Base-by-base conservation (phyloP, 805 yeast species). In the Peterozyma toletana region DNA sequence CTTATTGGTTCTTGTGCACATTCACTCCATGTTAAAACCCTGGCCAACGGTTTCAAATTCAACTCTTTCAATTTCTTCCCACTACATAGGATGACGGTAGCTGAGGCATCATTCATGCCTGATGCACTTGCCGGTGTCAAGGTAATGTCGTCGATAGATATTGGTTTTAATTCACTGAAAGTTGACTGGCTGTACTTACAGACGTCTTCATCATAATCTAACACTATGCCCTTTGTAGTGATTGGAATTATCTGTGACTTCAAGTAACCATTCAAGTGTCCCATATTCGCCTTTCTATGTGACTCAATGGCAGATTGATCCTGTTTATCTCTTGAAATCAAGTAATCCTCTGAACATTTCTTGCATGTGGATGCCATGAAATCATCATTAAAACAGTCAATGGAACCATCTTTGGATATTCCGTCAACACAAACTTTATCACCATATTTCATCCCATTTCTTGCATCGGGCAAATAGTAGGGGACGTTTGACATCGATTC, bases 281-380 rank as follows among this genome's bases (percentile, higher is more conserved):
- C 96, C 50, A 67, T 68, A 60, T 78, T 86, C 15, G 99, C 96
- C 64, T 86, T 87, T 58, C 76, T 78, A 70, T 93, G 93, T 16
- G 96, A 86, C 48, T 60, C 68, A 53, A 89, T 72, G 48, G 97
- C 98, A 62, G 76, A 91, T 44, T 80, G 78, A 65, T 91, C 98
- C 69, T 90, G 97, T 49, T 77, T 80, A 51, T 86, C 90, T 63
- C 98, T 83, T 34, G 93, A 57, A 53, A 90, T 60, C 17, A 62
- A 62, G 68, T 86, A 80, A 59, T 88, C 95, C 44, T 70, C 70
- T 37, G 98, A 98, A 70, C 96, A 88, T 63, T 88, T 88, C 68
- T 91, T 99, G 50, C 96, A 98, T 53, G 93, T 88, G 46, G 85
- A 85, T 62, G 98, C 98, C 99, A 91, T 91, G 50, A 95, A 86